Base-by-base conservation (phyloP, 257 asterid species). In the Solanum sitiens region DNA sequence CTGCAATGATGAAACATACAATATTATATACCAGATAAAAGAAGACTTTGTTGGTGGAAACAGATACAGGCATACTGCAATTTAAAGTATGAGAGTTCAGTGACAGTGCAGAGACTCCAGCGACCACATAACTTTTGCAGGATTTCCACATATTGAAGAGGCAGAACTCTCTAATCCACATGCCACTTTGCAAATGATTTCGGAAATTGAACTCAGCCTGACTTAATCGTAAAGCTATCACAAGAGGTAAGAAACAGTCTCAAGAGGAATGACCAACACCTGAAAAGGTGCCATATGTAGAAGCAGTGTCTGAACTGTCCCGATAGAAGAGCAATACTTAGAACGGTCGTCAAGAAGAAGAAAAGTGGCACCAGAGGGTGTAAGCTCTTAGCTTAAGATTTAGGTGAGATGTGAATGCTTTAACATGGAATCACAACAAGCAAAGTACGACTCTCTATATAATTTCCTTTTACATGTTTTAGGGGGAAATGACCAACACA, bases 1-100 rank as follows among this genome's bases (percentile, higher is more conserved):
- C 99, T 97, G 94, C 89, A 90, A 11, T 89, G 21, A 76, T 6
- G 44, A 53, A 88, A 68, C 50, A 8, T 32, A 76, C 21, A 8
- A 53, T 74, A 39, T n/a, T 40, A 50, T 72, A 35, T 30, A 47
- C 83, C 37, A 86, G 45, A 47, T 30, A 86, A 76, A 72, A 23
- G 65, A 72, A 16, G 11, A 21, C 67, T 77, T 77, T 27, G 68
- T 27, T 45, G 53, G 27, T 80, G 42, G 42, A 80, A 15, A 9
- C 44, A 79, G 25, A 79, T 79, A 79, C 25, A 71, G 13, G 77
- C 39, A 71, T 71, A 71, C 35, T 44, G 65, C 65, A 9, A 45
- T 45, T 45, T 80, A n/a, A 76, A 45, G 84, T 79, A 25, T 2
- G 85, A 79, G 63, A 77, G 27, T 16, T 45, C 40, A 45, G 40